A percentile compares a stretch with the other conserved stretches of the same genome.
Evolutionary conservation across 257 asterid species (phyloP).

Genomic region (Marsdenia floribunda): DNA sequence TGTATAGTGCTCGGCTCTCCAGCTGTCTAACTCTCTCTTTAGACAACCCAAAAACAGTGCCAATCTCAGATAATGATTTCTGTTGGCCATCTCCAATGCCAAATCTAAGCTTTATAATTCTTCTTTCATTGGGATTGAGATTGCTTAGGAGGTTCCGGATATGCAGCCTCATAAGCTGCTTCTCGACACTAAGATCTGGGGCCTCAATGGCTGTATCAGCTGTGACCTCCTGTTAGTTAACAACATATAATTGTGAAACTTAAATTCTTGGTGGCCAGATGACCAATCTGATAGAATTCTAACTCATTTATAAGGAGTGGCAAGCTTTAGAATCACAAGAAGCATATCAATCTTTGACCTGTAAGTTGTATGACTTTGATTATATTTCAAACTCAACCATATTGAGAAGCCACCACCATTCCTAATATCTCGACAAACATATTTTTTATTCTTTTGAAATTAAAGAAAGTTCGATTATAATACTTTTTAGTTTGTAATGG

Average conservation of each 20-base stretch:
- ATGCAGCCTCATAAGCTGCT: slow-evolving; percentile 81
- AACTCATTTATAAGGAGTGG: not conserved
- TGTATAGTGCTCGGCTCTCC: slow-evolving; percentile 71
- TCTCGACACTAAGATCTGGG: slow-evolving; percentile 48
- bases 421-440: not conserved
- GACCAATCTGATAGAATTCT: not conserved
- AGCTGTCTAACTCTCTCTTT: slow-evolving; percentile 91
- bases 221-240: slow-evolving; percentile 67
- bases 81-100: slow-evolving; percentile 57
- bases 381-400: not conserved
- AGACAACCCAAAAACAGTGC: slow-evolving; percentile 58
- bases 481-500: not conserved
- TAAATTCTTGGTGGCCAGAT: not conserved
- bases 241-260: slow-evolving; percentile 8
- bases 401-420: not conserved
- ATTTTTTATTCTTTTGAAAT: not conserved
- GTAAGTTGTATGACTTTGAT: not conserved
- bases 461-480: not conserved
- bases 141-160: slow-evolving; percentile 53
- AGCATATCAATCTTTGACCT: not conserved
- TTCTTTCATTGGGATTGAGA: slow-evolving; percentile 73
- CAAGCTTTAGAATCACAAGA: not conserved
- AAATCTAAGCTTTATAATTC: slow-evolving; percentile 55
- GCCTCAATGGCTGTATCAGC: slow-evolving; percentile 66
- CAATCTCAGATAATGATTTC: slow-evolving; percentile 80